Evolutionary conservation across 108 stramenopile genomes (phyloP).

Genomic region (Nitzschia sp.): DNA sequence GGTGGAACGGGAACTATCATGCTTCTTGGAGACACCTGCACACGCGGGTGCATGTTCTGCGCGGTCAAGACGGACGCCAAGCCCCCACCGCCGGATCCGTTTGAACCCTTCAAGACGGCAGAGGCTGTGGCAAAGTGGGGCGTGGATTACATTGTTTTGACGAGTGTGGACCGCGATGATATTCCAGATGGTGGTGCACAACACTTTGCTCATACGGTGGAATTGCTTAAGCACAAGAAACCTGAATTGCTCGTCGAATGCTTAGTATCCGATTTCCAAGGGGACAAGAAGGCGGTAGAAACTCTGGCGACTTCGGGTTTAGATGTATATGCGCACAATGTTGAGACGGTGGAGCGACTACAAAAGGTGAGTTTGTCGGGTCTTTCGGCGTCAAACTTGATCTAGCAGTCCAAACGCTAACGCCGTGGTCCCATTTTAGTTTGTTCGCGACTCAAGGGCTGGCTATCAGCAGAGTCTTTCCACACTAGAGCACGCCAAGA

Average conservation of each 20-base stretch:
- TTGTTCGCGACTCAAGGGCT: conserved; percentile 92
- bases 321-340: conserved; percentile 99
- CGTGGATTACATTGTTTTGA: conserved; percentile 97
- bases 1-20: conserved; percentile 99
- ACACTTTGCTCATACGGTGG: conserved; percentile 94
- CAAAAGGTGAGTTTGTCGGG: conserved; percentile 74
- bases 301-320: conserved; percentile 91
- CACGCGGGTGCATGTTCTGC: conserved; percentile 98
- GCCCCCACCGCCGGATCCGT: conserved; percentile 94
- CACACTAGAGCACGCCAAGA: conserved; percentile 91
- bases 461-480: conserved; percentile 90
- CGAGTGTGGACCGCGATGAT: conserved; percentile 97
- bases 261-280: conserved; percentile 96
- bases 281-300: conserved; percentile 71
- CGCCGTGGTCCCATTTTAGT: conserved; percentile 22
- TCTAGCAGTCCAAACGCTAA: conserved; percentile 13
- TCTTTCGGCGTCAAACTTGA: too few species aligned
- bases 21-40: conserved; percentile 99
- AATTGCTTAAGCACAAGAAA: conserved; percentile 87
- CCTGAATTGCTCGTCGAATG: conserved; percentile 96
- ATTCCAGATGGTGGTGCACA: conserved; percentile 93
- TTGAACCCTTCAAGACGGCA: conserved; percentile 96
- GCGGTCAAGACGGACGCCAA: conserved; percentile 90
- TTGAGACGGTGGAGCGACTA: conserved; percentile 96
- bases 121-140: conserved; percentile 95